Percentiles rank a stretch among this genome's conserved stretches.
These are phyloP conservation scores for Eimeria brunetti DNA, from an alignment of 169 alveolate genomes.

Conservation along the genomic window DNA sequence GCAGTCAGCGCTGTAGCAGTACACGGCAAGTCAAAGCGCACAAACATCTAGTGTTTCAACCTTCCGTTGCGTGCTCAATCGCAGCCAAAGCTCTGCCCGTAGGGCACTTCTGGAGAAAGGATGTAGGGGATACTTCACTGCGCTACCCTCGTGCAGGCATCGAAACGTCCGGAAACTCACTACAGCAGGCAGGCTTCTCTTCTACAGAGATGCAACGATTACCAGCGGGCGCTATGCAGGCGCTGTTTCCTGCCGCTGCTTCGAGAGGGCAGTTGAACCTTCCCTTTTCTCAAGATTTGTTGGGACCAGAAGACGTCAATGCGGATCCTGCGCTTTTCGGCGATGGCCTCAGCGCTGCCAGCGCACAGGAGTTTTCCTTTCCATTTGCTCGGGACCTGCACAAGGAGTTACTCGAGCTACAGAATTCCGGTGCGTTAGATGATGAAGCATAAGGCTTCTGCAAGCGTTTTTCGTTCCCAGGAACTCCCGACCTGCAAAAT, in stretches of 20 bases:
- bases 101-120: background rate
- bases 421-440: background rate
- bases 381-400: constrained; percentile 40
- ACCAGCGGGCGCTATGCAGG: background rate
- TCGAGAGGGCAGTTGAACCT: background rate
- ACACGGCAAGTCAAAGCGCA: background rate
- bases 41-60: background rate
- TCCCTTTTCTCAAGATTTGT: background rate
- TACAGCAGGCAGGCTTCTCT: background rate
- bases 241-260: background rate
- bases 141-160: background rate
- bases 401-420: background rate
- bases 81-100: background rate
- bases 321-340: constrained; percentile 22
- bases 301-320: background rate
- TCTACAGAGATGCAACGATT: background rate
- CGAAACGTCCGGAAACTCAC: background rate
- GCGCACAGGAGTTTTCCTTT: background rate
- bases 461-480: too few relatives aligned
- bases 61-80: constrained; percentile 3
- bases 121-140: background rate
- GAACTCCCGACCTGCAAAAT: background rate
- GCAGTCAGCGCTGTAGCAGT: background rate
- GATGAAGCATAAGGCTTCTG: background rate
- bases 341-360: constrained; percentile 14